A percentile compares a stretch with the other conserved stretches of the same genome.
phyloP scores from a whole-genome alignment of 2,329 filamentous ascomycete genomes.

The Neurospora crassa region DNA sequence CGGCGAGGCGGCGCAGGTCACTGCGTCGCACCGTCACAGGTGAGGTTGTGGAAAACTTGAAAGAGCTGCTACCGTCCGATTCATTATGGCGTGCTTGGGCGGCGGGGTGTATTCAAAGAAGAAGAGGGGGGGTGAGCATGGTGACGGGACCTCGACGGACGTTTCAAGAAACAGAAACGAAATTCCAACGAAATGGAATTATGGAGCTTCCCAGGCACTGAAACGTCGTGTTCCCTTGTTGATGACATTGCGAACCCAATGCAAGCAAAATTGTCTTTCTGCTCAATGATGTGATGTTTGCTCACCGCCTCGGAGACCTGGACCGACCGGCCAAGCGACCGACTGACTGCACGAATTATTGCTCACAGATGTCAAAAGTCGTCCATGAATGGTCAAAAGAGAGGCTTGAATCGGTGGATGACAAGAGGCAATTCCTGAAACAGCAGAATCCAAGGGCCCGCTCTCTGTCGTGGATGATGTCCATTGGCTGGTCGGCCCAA shows the following conservation, averaged over 20 bases:
- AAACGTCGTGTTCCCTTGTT: neutral
- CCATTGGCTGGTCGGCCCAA: constrained; percentile 5
- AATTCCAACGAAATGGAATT: no score
- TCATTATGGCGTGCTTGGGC: neutral
- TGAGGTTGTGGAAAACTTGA: neutral
- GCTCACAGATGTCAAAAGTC: neutral
- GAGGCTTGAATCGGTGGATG: constrained; percentile 2
- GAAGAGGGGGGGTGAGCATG: neutral
- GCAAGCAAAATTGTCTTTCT: neutral
- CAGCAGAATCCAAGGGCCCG: constrained; percentile 2
- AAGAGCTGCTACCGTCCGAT: neutral
- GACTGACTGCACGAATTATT: neutral
- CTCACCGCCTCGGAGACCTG: neutral
- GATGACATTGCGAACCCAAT: neutral
- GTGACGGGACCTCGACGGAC: neutral
- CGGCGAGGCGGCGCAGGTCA: neutral
- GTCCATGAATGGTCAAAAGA: neutral
- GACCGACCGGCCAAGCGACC: neutral
- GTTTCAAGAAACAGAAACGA: neutral
- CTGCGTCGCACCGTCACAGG: neutral
- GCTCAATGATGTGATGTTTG: neutral
- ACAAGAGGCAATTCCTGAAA: constrained; percentile 11
- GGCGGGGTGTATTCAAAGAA: neutral
- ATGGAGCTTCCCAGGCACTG: neutral
- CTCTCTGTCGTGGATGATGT: constrained; percentile 7